Evolutionary conservation across 441 rosid genomes (phyloP).

Genomic region (Syzygium malaccense): DNA sequence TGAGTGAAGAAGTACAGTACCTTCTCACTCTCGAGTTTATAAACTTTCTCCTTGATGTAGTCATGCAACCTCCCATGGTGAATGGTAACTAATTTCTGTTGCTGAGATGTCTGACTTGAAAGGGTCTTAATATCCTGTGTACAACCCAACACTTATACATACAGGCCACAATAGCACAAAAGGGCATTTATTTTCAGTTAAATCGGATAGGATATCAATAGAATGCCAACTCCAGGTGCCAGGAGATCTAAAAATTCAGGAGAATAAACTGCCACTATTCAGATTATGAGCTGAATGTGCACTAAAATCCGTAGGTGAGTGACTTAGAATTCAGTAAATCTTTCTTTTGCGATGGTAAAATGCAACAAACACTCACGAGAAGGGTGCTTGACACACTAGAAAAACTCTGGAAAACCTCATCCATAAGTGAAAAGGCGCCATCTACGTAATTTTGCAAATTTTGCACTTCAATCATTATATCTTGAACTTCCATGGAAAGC

Average conservation of each 20-base stretch:
- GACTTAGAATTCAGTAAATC: not conserved
- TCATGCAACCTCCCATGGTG: conserved; percentile 32
- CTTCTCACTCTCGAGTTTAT: conserved; percentile 63
- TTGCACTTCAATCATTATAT: conserved; percentile 45
- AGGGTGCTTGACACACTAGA: conserved; percentile 32
- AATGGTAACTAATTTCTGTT: conserved; percentile 38
- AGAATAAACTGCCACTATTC: not conserved
- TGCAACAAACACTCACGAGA: conserved; percentile 40
- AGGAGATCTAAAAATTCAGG: not conserved
- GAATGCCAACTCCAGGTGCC: not conserved
- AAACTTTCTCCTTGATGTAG: conserved; percentile 36
- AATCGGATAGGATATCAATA: not conserved
- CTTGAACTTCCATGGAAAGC: conserved; percentile 53
- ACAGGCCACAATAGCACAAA: not conserved
- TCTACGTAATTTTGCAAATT: conserved; percentile 36
- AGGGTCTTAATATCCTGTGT: conserved; percentile 57
- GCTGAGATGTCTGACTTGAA: conserved; percentile 31
- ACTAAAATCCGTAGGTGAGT: not conserved
- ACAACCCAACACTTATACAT: not conserved
- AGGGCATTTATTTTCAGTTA: not conserved
- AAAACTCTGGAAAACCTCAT: conserved; percentile 54
- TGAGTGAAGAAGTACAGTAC: conserved; percentile 19
- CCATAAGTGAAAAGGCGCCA: conserved; percentile 35
- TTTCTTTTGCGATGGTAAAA: not conserved
- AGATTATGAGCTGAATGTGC: not conserved